A percentile compares a stretch with the other conserved stretches of the same genome.
These are phyloP conservation scores for Botrytis fragariae DNA, from an alignment of 2,329 filamentous ascomycete species.

Conservation along the genomic window DNA sequence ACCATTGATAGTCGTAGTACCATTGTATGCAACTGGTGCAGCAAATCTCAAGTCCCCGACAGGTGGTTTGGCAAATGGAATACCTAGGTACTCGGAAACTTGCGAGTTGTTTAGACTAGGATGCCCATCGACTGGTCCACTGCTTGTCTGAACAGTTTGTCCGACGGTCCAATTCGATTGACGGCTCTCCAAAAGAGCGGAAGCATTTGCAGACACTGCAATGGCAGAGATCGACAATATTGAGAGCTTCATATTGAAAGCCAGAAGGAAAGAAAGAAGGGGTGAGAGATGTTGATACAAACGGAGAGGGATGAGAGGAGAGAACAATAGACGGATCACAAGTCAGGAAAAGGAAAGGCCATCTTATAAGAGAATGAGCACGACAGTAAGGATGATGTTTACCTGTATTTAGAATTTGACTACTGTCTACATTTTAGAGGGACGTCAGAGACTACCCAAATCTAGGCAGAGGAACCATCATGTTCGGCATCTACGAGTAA, in stretches of 20 bases:
- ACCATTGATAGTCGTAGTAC: slow-evolving; percentile 28
- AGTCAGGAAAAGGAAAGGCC: neutral
- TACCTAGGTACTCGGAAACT: slow-evolving; percentile 41
- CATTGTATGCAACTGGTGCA: slow-evolving; percentile 24
- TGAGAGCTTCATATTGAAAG: slow-evolving; percentile 8
- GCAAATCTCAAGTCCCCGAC: slow-evolving; percentile 43
- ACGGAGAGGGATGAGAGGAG: neutral
- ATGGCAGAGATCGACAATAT: neutral
- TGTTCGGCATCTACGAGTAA: neutral
- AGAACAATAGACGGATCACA: neutral
- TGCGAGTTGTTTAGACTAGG: slow-evolving; percentile 26
- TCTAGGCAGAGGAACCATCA: neutral
- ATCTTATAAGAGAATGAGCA: neutral
- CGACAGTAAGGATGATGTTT: neutral
- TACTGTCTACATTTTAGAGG: neutral
- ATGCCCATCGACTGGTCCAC: slow-evolving; percentile 34
- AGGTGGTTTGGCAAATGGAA: slow-evolving; percentile 43
- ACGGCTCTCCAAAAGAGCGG: slow-evolving; percentile 8
- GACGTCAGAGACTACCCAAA: too few relatives aligned
- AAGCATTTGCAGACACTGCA: slow-evolving; percentile 10
- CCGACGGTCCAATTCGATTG: slow-evolving; percentile 32
- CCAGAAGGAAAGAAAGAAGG: neutral
- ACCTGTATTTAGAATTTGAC: neutral
- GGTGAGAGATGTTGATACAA: neutral
- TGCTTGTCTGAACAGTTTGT: slow-evolving; percentile 34